A percentile compares a stretch with the other conserved stretches of the same genome.
These are phyloP conservation scores for Mortierella sp. DNA, from an alignment of 371 early-diverging fungal species.

Conservation along the genomic window DNA sequence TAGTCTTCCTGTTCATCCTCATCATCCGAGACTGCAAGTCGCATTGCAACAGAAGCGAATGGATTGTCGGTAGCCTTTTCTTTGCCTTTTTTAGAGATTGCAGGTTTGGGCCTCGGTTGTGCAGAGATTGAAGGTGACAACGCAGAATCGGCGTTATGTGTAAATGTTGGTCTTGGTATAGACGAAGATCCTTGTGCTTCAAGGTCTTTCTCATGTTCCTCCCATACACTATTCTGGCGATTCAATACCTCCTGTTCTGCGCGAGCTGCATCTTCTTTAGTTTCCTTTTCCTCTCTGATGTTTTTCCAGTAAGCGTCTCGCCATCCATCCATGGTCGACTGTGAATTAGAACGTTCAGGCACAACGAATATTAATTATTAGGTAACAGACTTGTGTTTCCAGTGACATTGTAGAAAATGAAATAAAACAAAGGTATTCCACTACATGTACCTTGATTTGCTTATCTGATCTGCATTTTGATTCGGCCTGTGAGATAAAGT, in stretches of 20 bases:
- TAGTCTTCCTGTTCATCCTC: conserved; percentile 36
- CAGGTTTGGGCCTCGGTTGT: conserved; percentile 10
- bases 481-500: conserved; percentile 41
- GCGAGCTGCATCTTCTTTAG: conserved; percentile 10
- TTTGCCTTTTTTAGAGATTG: conserved; percentile 35
- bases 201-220: conserved; percentile 15
- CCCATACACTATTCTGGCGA: conserved; percentile 24
- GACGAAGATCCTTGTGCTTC: conserved; percentile 7
- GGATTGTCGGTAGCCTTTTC: conserved; percentile 21
- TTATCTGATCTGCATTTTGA: conserved; percentile 32
- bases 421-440: background rate
- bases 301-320: conserved; percentile 38
- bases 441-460: conserved; percentile 43
- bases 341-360: background rate
- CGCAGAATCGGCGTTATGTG: background rate
- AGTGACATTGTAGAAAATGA: background rate
- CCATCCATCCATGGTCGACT: conserved; percentile 42
- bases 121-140: background rate
- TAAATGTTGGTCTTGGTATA: background rate
- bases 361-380: background rate
- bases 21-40: conserved; percentile 33
- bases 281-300: background rate
- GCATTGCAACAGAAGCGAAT: conserved; percentile 31
- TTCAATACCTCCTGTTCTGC: conserved; percentile 18
- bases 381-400: too few species aligned